Percentiles rank a stretch among this genome's conserved stretches.
Conservation (phyloP, 106 monocot genomes). For the Dendrobium huoshanense region DNA sequence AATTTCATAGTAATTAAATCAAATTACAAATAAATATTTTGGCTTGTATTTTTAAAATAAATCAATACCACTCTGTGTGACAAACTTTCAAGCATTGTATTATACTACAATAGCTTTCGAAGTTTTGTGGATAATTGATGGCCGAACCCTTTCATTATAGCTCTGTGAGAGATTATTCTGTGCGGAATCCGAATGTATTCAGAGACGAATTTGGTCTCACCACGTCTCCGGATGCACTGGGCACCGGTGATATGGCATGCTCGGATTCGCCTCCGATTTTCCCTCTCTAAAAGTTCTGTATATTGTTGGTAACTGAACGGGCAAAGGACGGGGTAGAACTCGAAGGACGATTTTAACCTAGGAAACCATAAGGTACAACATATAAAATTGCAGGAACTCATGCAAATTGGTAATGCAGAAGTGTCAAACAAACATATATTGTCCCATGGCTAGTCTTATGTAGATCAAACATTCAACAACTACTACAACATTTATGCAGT, state of each 20-base stretch:
- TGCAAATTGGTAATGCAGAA: not conserved
- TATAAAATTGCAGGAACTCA: not conserved
- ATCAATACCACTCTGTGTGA: constrained; percentile 82
- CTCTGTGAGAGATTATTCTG: constrained; percentile 1
- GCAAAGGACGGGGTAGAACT: constrained; percentile 55
- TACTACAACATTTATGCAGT: too few relatives aligned
- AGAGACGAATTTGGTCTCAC: too few relatives aligned
- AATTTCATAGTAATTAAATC: not conserved
- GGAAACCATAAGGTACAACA: not conserved
- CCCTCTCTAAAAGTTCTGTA: constrained; percentile 53
- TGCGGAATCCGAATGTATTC: too few relatives aligned
- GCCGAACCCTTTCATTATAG: constrained; percentile 71
- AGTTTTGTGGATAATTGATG: constrained; percentile 79
- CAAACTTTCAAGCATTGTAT: constrained; percentile 92
- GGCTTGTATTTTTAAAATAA: not conserved
- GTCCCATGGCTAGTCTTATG: not conserved
- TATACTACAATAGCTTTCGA: constrained; percentile 90
- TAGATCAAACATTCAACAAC: not conserved
- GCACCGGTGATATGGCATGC: too few relatives aligned
- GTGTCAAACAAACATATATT: not conserved
- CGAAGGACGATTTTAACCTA: constrained; percentile 63
- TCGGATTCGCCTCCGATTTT: too few relatives aligned
- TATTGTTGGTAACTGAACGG: constrained; percentile 53
- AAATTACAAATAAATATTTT: too few relatives aligned
- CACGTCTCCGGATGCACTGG: too few relatives aligned